Evolutionary conservation across 2,329 filamentous ascomycete species (phyloP), one percentile per base, ranked within the genome.

Genomic region (Diplodia intermedia): DNA sequence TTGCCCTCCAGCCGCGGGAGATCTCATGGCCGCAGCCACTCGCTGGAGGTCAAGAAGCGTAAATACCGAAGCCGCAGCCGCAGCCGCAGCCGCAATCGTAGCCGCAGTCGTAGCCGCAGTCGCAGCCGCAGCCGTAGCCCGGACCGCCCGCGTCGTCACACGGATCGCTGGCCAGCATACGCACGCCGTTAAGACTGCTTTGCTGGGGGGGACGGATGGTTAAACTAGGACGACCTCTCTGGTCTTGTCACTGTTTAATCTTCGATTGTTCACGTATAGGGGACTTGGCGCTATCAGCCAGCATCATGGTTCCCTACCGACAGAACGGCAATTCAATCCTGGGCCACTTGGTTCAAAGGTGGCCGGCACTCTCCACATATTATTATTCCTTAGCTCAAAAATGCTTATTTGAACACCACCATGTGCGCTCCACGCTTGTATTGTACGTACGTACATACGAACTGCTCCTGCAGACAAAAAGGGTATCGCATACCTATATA

Each of bases 401-500:
- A 20, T n/a, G n/a, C n/a, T 47, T 7, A 11, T 36, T 36, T 11
- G 33, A 36, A 36, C 15, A n/a, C 8, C 3, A 12, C 15, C 14
- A 20, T 20, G n/a, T 47, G 43, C 8, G 43, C 43, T 47, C 20
- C 40, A 20, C 20, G 20, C 18, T 47, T 18, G 43, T 20, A 11
- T 9, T 47, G 7, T 20, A 20, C 8, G 2, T 36, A n/a, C n/a
- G 11, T 36, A 36, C 33, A 11, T 36, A 12, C n/a, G 43, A 3
- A 20, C n/a, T 47, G 43, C 18, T 47, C 43, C 20, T 47, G 43
- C 15, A 47, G 43, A 20, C 43, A 20, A 11, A 36, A 36, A 47
- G 43, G 43, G 43, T 47, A 47, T 47, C 43, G 43, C 43, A 47
- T 47, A 47, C 43, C 43, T n/a, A 47, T 47, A 20, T 47, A 20